These are phyloP conservation scores for Penicillium taxi DNA, from an alignment of 495 filamentous ascomycete species.

Conservation along the genomic window DNA sequence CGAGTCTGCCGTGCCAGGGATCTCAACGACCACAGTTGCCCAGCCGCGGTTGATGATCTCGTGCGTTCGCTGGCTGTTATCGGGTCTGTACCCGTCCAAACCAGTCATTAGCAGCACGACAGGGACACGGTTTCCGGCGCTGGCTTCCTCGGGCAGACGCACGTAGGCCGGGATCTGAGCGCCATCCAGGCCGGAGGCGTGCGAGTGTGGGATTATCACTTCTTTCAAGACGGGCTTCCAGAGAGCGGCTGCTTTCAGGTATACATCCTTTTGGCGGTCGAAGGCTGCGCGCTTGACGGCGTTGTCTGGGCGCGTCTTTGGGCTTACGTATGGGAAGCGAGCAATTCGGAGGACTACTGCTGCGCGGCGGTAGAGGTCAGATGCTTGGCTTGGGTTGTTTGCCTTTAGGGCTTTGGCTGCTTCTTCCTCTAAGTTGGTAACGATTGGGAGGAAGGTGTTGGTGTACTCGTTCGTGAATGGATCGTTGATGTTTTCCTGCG, in stretches of 20 bases:
- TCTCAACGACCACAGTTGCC: slow-evolving; percentile 59
- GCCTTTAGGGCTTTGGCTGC: slow-evolving; percentile 40
- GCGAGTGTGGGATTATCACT: slow-evolving; percentile 51
- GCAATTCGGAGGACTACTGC: slow-evolving; percentile 67
- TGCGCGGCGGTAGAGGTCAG: slow-evolving; percentile 58
- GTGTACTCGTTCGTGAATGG: slow-evolving; percentile 59
- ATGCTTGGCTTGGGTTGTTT: slow-evolving; percentile 43
- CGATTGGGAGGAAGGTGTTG: slow-evolving; percentile 50
- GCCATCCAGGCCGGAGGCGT: slow-evolving; percentile 42
- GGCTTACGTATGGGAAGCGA: slow-evolving; percentile 61
- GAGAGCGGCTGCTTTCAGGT: slow-evolving; percentile 48
- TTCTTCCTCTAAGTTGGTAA: slow-evolving; percentile 41
- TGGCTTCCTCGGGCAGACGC: slow-evolving; percentile 44
- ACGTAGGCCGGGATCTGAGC: slow-evolving; percentile 56
- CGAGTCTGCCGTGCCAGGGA: slow-evolving; percentile 73
- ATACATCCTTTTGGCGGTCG: slow-evolving; percentile 57
- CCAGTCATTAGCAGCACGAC: slow-evolving; percentile 66
- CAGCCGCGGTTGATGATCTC: slow-evolving; percentile 56
- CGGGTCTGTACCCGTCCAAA: slow-evolving; percentile 70
- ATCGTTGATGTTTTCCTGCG: slow-evolving; percentile 51
- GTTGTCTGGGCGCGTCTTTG: slow-evolving; percentile 25
- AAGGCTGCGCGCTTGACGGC: slow-evolving; percentile 53
- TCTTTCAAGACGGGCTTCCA: slow-evolving; percentile 53
- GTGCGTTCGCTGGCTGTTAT: slow-evolving; percentile 64
- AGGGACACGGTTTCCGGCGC: slow-evolving; percentile 39